A percentile compares a stretch with the other conserved stretches of the same genome.
Evolutionary conservation across 2,329 filamentous ascomycete species (phyloP).

Genomic region (Sarocladium strictum): DNA sequence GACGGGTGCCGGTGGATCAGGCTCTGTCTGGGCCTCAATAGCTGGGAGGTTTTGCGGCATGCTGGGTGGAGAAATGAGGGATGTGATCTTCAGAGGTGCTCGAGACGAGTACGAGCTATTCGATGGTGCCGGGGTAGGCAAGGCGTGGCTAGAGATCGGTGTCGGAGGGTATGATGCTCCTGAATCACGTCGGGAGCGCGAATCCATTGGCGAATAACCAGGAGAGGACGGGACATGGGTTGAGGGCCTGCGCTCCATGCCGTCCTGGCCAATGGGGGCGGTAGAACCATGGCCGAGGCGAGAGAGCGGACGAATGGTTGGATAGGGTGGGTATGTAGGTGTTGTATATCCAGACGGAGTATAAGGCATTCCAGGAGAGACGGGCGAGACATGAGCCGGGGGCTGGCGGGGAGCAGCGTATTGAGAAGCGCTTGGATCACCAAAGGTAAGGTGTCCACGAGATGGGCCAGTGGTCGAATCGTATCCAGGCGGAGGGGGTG

Average conservation of each 20-base stretch:
- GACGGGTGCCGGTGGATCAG: slow-evolving; percentile 19
- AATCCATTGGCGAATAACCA: slow-evolving; percentile 7
- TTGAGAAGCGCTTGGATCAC: slow-evolving; percentile 26
- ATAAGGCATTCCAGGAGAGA: slow-evolving; percentile 27
- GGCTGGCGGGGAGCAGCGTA: slow-evolving; percentile 26
- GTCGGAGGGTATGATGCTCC: slow-evolving; percentile 22
- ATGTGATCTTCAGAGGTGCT: slow-evolving; percentile 21
- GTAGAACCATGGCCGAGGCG: slow-evolving; percentile 18
- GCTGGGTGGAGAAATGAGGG: slow-evolving; percentile 26
- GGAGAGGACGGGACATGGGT: slow-evolving; percentile 2
- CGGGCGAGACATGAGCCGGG: slow-evolving; percentile 33
- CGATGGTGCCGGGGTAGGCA: slow-evolving; percentile 28
- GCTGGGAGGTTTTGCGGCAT: slow-evolving; percentile 15
- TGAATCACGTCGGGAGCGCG: slow-evolving; percentile 24
- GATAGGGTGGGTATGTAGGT: slow-evolving; percentile 21
- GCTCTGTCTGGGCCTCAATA: slow-evolving; percentile 28
- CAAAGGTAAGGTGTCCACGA: slow-evolving; percentile 28
- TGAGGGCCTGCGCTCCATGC: slow-evolving; percentile 33
- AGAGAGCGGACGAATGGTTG: slow-evolving; percentile 19
- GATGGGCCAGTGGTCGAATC: slow-evolving; percentile 15
- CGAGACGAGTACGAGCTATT: slow-evolving; percentile 13
- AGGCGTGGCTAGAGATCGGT: slow-evolving; percentile 22
- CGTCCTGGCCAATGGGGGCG: slow-evolving; percentile 23
- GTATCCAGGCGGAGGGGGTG: slow-evolving; percentile 26
- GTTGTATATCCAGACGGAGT: slow-evolving; percentile 17